Base-by-base conservation (phyloP, 352 stramenopile genomes). In the Phytophthora chlamydospora region DNA sequence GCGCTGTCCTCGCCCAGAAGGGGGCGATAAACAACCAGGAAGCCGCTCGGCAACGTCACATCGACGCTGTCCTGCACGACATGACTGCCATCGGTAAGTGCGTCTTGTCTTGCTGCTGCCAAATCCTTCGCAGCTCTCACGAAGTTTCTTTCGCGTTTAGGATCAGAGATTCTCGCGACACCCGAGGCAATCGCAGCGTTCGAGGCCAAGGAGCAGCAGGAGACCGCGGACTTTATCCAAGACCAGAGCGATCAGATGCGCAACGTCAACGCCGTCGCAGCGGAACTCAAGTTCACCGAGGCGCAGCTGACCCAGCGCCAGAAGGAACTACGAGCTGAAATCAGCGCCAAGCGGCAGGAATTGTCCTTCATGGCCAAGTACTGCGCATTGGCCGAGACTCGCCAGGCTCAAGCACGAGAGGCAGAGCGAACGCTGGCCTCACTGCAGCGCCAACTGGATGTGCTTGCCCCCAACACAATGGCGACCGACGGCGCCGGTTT, bases 301-400 rank as follows among this genome's bases (percentile, higher is more conserved):
- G 68, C 80, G 8, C 62, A 74, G 48, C 66, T 85, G 29, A 78
- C 73, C 21, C 74, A 87, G 41, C 59, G 55, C 6, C 78, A 88
- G 50, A 88, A 88, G 45, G 57, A 71, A 34, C 43, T 90, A 19
- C 72, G 76, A 16, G 35, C 42, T 3, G 67, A 85, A 29, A 80
- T 86, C 68, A 54, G 61, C 4, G 27, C 62, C 19, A 61, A 59
- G 21, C 38, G 53, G 4, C 49, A 68, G n/a, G 73, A 84, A 49
- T 64, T 88, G 3, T 63, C 63, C 35, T 64, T 62, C 3, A 8
- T 72, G 8, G 53, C 55, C 10, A 80, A 76, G 32, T 80, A 76
- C 43, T 73, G 70, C 24, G 58, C 31, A 2, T 27, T 83, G 17
- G 77, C 66, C 31, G 62, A 67, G 21, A 59, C 71, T 19, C 68